A percentile compares a stretch with the other conserved stretches of the same genome.
These are phyloP conservation scores for Penicillium cinerascens DNA, from an alignment of 495 filamentous ascomycete genomes.

Conservation along the genomic window DNA sequence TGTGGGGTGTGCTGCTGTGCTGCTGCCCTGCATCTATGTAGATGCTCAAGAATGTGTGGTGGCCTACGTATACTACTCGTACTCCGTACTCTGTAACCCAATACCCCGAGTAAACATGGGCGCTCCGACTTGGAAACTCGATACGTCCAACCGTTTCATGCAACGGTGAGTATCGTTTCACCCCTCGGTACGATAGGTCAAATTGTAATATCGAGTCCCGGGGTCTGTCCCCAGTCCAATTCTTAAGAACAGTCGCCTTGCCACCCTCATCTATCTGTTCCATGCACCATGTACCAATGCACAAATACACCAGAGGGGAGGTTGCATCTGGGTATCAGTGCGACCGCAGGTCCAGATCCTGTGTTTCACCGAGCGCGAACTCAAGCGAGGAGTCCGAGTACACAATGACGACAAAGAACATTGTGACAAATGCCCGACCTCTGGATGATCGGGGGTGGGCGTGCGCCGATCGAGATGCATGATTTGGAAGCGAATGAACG, in stretches of 20 bases:
- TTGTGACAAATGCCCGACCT: background rate
- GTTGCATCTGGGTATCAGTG: no score
- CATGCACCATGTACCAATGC: background rate
- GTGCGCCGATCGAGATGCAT: constrained; percentile 7
- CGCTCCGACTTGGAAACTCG: no score
- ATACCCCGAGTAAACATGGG: no score
- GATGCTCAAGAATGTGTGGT: background rate
- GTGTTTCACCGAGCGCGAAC: background rate
- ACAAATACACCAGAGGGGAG: no score
- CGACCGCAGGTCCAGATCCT: background rate
- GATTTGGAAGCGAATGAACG: constrained; percentile 4
- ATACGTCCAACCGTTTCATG: background rate
- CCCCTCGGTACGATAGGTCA: background rate
- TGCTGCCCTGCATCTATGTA: no score
- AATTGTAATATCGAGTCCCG: background rate
- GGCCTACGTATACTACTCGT: no score
- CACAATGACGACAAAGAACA: background rate
- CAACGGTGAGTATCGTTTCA: background rate
- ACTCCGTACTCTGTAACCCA: no score
- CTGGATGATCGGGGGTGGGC: background rate
- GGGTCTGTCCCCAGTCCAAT: background rate
- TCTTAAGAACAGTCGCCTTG: no score
- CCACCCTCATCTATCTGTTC: background rate
- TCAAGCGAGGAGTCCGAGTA: background rate
- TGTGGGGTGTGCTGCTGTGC: no score